These are phyloP conservation scores for Daldinia decipiens DNA, from an alignment of 495 filamentous ascomycete species.

Conservation along the genomic window DNA sequence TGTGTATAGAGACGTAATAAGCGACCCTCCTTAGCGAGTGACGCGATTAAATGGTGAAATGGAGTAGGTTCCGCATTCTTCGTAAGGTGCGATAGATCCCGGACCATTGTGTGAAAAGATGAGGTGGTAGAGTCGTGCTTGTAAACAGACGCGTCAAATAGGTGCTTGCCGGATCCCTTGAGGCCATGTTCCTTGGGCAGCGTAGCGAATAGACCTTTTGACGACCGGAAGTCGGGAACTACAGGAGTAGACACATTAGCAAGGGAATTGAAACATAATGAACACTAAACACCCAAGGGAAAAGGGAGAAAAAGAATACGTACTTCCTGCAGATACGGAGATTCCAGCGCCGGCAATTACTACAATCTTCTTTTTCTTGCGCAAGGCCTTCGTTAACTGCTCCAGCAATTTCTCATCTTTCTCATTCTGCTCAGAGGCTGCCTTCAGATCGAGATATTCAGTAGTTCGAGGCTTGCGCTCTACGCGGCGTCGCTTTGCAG, in stretches of 20 bases:
- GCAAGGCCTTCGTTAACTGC: constrained; percentile 76
- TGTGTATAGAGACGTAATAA: constrained; percentile 94
- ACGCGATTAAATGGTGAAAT: constrained; percentile 94
- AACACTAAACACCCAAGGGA: not conserved
- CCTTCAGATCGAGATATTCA: constrained; percentile 75
- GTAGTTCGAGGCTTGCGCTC: constrained; percentile 79
- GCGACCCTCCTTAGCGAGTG: constrained; percentile 85
- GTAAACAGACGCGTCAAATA: constrained; percentile 98
- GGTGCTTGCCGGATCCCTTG: constrained; percentile 91
- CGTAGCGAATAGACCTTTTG: constrained; percentile 84
- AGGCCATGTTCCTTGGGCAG: constrained; percentile 86
- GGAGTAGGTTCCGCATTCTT: constrained; percentile 80
- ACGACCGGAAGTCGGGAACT: constrained; percentile 98
- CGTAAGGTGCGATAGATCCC: constrained; percentile 79
- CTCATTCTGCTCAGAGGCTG: constrained; percentile 56
- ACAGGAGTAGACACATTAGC: constrained; percentile 37
- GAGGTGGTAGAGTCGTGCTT: constrained; percentile 85
- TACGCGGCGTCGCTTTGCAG: constrained; percentile 77
- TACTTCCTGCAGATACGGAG: constrained; percentile 95
- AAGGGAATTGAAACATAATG: constrained; percentile 23
- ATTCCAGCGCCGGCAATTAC: constrained; percentile 97
- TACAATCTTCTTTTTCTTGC: constrained; percentile 92
- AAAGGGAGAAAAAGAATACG: constrained; percentile 52
- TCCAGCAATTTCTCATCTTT: constrained; percentile 65
- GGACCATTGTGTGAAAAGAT: constrained; percentile 95